These are phyloP conservation scores for Lachancea sp. DNA, from an alignment of 805 yeast species.

Conservation along the genomic window DNA sequence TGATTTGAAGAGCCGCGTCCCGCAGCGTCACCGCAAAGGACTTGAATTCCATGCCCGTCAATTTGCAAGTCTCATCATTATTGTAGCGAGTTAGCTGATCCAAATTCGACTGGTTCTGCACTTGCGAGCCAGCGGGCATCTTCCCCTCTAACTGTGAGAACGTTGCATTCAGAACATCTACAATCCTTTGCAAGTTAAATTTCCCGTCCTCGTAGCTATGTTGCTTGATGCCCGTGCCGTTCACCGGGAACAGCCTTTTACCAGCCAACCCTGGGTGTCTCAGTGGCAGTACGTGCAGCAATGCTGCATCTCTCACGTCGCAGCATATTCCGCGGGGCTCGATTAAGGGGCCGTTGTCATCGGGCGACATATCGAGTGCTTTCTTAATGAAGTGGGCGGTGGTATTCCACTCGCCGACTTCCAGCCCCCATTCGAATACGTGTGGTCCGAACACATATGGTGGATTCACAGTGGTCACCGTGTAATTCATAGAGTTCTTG, in stretches of 20 bases:
- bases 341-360: conserved; percentile 15
- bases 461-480: conserved; percentile 46
- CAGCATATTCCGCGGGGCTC: conserved; percentile 31
- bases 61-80: conserved; percentile 9
- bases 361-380: conserved; percentile 26
- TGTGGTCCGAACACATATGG: conserved; percentile 58
- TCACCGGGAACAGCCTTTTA: conserved; percentile 31
- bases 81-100: conserved; percentile 6
- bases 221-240: conserved; percentile 21
- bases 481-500: conserved; percentile 34
- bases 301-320: conserved; percentile 61
- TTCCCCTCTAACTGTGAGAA: conserved; percentile 41
- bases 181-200: conserved; percentile 26
- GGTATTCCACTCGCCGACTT: conserved; percentile 37
- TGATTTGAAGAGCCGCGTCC: conserved; percentile 40
- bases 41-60: conserved; percentile 30
- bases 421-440: conserved; percentile 38
- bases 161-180: conserved; percentile 32
- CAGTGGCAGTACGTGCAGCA: conserved; percentile 48
- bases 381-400: conserved; percentile 37
- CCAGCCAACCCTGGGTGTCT: conserved; percentile 34
- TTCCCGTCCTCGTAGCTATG: conserved; percentile 19
- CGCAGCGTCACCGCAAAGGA: conserved; percentile 36
- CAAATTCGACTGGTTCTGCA: conserved; percentile 8
- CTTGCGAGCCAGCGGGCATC: conserved; percentile 35